These are phyloP conservation scores for Lachnellula hyalina DNA, from an alignment of 2,329 filamentous ascomycete species.

Conservation along the genomic window DNA sequence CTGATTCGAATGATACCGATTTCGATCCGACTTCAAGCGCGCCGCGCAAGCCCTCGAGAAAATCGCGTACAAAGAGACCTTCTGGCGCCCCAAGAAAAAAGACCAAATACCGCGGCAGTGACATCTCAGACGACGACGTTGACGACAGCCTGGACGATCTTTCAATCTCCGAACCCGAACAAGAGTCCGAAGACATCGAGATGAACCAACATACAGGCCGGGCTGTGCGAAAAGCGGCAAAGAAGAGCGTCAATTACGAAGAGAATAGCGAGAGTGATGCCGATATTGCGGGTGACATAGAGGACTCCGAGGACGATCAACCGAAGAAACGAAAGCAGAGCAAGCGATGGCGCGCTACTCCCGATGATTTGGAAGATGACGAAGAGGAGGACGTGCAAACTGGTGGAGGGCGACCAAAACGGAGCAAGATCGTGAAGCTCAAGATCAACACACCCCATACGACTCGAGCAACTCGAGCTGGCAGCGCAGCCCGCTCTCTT, in stretches of 20 bases:
- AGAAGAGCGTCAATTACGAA: constrained; percentile 41
- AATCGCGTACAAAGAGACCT: constrained; percentile 29
- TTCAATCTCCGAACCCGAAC: constrained; percentile 42
- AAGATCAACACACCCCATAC: constrained; percentile 24
- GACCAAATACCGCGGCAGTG: constrained; percentile 51
- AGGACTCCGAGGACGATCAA: constrained; percentile 21
- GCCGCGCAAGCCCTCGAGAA: constrained; percentile 40
- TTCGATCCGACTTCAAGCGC: constrained; percentile 51
- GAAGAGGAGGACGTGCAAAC: constrained; percentile 1
- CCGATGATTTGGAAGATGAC: constrained; percentile 7
- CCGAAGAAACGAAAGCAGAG: constrained; percentile 19
- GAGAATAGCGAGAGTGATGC: constrained; percentile 40
- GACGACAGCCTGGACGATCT: constrained; percentile 47
- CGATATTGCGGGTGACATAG: constrained; percentile 31
- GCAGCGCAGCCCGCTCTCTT: constrained; percentile 18
- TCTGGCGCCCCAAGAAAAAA: constrained; percentile 34
- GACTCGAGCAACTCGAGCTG: constrained; percentile 24
- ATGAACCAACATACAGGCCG: constrained; percentile 45
- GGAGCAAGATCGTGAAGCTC: constrained; percentile 24
- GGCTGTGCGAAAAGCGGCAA: constrained; percentile 43
- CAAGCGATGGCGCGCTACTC: constrained; percentile 10
- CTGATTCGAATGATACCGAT: constrained; percentile 64
- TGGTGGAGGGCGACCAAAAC: neutral
- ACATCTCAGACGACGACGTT: constrained; percentile 54
- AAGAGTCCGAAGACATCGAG: constrained; percentile 36